A percentile compares a stretch with the other conserved stretches of the same genome.
phyloP scores from a whole-genome alignment of 2,329 filamentous ascomycete species.

The Rutstroemia sp. region DNA sequence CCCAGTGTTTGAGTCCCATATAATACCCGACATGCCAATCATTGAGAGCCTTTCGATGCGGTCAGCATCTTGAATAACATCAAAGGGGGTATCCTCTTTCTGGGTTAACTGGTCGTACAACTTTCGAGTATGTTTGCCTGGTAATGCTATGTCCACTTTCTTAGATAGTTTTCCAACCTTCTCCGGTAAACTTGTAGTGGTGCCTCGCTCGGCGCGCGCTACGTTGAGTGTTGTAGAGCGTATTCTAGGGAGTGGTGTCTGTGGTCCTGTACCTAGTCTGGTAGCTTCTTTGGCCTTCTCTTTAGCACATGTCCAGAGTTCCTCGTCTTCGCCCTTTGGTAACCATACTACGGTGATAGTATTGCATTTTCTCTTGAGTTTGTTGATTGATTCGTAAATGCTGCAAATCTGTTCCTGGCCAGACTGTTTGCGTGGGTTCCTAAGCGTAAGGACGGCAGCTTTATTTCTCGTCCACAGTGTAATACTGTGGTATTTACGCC shows the following conservation, averaged over 20 bases:
- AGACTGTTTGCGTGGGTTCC: too few species aligned
- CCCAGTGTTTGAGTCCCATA: too few species aligned
- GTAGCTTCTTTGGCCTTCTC: background rate
- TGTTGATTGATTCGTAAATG: conserved; percentile 11
- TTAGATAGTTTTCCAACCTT: conserved; percentile 4
- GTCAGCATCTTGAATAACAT: too few species aligned
- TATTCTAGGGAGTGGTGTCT: background rate
- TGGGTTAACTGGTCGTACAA: too few species aligned
- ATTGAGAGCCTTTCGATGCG: too few species aligned
- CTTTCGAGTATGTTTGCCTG: background rate
- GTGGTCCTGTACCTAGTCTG: background rate
- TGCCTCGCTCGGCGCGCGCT: background rate
- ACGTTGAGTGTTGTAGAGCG: background rate
- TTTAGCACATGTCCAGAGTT: conserved; percentile 8
- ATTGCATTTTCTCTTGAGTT: conserved; percentile 10
- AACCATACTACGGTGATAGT: conserved; percentile 11
- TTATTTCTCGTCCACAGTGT: conserved; percentile 9
- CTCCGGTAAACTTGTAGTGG: background rate
- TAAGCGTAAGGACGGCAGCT: conserved; percentile 36
- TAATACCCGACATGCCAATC: too few species aligned
- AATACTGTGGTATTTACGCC: conserved; percentile 8
- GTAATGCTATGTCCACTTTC: background rate
- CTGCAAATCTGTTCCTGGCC: conserved; percentile 6
- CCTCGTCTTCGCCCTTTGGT: conserved; percentile 4
- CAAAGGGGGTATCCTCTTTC: too few species aligned